Conservation (phyloP, 768 basidiomycete genomes). For the Pisolithus albus region DNA sequence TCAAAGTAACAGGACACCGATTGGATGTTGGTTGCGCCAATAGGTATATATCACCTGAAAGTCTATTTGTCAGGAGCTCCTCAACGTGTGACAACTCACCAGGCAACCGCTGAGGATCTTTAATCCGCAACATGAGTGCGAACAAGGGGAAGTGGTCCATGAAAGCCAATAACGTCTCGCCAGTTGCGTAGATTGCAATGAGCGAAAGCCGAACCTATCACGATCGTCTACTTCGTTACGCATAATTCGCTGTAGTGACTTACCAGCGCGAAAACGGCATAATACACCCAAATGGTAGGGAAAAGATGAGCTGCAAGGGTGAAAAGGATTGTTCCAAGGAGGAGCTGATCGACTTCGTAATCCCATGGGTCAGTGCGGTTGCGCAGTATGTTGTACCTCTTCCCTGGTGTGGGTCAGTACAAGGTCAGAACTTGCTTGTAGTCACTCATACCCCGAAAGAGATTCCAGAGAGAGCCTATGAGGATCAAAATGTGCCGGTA, state of each 20-base stretch:
- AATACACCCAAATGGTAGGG: constrained; percentile 84
- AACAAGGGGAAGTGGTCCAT: constrained; percentile 94
- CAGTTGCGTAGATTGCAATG: constrained; percentile 50
- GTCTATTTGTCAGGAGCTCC: not conserved
- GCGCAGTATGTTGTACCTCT: constrained; percentile 80
- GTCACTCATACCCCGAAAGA: constrained; percentile 68
- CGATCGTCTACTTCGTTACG: not conserved
- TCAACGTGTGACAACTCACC: constrained; percentile 36
- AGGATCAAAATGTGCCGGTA: constrained; percentile 55
- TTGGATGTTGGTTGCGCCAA: constrained; percentile 19
- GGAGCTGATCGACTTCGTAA: constrained; percentile 88
- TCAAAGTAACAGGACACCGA: constrained; percentile 15
- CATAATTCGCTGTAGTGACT: not conserved
- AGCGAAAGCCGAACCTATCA: constrained; percentile 46
- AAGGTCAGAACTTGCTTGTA: not conserved
- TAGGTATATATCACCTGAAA: constrained; percentile 24
- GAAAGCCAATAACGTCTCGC: constrained; percentile 65
- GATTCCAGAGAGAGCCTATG: constrained; percentile 71
- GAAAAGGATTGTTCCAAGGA: constrained; percentile 91
- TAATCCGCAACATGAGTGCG: constrained; percentile 72
- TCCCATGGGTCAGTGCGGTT: constrained; percentile 85
- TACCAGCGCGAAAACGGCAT: constrained; percentile 70
- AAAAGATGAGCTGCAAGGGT: constrained; percentile 74
- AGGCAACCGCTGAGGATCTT: constrained; percentile 79
- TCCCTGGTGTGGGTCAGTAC: constrained; percentile 47